These are phyloP conservation scores for Beauveria rudraprayagi DNA, from an alignment of 2,329 filamentous ascomycete genomes.

Conservation along the genomic window DNA sequence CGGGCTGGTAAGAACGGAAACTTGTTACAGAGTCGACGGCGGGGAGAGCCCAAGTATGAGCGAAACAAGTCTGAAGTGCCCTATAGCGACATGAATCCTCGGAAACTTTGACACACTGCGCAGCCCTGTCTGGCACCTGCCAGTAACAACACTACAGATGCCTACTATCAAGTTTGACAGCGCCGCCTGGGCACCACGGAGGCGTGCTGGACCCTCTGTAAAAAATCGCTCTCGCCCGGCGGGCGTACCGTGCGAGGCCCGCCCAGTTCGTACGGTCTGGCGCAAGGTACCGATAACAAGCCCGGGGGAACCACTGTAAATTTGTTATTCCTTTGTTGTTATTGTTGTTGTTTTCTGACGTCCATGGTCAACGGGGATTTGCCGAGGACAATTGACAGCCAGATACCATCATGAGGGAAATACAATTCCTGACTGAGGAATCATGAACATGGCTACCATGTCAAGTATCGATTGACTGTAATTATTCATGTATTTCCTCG, in stretches of 20 bases:
- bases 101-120: neutral
- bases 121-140: neutral
- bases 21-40: neutral
- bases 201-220: neutral
- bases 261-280: neutral
- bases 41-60: neutral
- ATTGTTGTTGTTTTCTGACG: neutral
- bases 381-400: neutral
- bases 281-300: constrained; percentile 4
- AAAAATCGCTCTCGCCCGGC: neutral
- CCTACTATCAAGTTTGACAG: neutral
- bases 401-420: neutral
- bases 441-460: neutral
- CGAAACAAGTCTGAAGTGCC: neutral
- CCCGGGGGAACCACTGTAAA: neutral
- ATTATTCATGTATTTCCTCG: neutral
- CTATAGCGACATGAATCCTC: neutral
- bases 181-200: neutral
- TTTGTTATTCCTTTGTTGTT: neutral
- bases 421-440: neutral
- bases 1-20: neutral
- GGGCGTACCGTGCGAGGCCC: constrained; percentile 8
- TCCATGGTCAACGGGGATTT: constrained; percentile 1
- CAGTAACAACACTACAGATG: no score
- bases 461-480: neutral